phyloP scores from a whole-genome alignment of 2,329 filamentous ascomycete species.

The Calonectria pauciramosa region DNA sequence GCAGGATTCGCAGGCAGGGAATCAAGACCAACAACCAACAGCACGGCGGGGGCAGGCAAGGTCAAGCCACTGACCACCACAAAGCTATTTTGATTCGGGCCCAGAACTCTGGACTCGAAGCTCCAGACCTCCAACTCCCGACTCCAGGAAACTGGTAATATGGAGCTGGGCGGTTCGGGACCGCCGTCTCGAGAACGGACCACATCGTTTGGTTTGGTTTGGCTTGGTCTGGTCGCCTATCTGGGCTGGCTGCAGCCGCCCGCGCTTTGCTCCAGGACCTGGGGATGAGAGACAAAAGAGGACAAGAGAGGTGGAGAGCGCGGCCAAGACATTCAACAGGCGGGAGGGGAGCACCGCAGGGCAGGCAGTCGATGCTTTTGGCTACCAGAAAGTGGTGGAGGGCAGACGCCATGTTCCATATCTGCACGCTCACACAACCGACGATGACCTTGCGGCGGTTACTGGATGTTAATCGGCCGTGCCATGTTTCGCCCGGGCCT shows the following conservation, averaged over 20 bases:
- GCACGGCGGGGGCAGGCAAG: conserved; percentile 15
- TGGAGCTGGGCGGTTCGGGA: conserved; percentile 11
- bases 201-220: conserved; percentile 5
- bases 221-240: conserved; percentile 17
- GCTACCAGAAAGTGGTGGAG: conserved; percentile 14
- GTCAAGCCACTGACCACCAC: conserved; percentile 12
- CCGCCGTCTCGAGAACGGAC: conserved; percentile 17
- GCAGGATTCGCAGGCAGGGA: conserved; percentile 1
- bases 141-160: conserved; percentile 15
- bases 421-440: conserved; percentile 14
- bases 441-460: conserved; percentile 2
- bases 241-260: conserved; percentile 13
- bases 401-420: conserved; percentile 23
- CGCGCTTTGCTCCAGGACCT: neutral
- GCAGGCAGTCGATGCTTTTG: neutral
- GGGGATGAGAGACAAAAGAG: conserved; percentile 1
- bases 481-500: conserved; percentile 16
- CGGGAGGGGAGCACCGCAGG: neutral
- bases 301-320: conserved; percentile 12
- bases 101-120: neutral
- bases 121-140: conserved; percentile 3
- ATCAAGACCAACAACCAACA: neutral
- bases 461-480: conserved; percentile 6
- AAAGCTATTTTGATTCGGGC: conserved; percentile 2
- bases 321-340: neutral